These are phyloP conservation scores for Populus hybrid DNA, from an alignment of 441 rosid species.

Conservation along the genomic window DNA sequence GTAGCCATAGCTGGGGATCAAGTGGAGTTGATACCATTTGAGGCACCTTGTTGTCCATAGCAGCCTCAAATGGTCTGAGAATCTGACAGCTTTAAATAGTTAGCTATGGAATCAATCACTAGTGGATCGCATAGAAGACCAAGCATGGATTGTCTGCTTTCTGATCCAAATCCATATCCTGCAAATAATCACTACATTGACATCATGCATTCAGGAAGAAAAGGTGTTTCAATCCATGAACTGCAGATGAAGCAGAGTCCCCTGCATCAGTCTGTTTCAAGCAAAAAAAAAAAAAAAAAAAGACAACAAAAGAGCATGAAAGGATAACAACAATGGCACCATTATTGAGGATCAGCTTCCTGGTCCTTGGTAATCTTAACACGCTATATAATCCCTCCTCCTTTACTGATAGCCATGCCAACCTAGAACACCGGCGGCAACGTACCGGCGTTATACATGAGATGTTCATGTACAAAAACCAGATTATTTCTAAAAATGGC, in stretches of 20 bases:
- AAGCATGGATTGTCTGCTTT: not conserved
- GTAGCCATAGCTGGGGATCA: constrained; percentile 21
- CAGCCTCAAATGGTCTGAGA: constrained; percentile 3
- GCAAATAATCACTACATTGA: not conserved
- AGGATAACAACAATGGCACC: constrained; percentile 10
- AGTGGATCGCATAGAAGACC: not conserved
- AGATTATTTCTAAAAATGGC: too few species aligned
- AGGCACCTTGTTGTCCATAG: constrained; percentile 22
- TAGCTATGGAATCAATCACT: too few species aligned
- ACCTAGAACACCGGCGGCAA: constrained; percentile 13
- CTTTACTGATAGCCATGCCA: constrained; percentile 30
- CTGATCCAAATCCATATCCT: not conserved
- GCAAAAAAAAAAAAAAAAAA: not conserved
- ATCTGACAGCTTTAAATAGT: too few species aligned
- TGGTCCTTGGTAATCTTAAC: constrained; percentile 29
- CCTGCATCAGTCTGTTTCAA: constrained; percentile 25
- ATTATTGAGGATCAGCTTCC: constrained; percentile 30
- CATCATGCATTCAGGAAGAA: not conserved
- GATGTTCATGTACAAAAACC: too few species aligned
- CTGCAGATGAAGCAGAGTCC: constrained; percentile 19
- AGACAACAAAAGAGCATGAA: not conserved
- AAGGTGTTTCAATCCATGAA: constrained; percentile 3
- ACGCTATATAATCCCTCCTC: constrained; percentile 27
- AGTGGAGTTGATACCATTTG: constrained; percentile 23
- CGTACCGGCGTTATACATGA: too few species aligned